Percentiles rank a stretch among this genome's conserved stretches.
phyloP scores from a whole-genome alignment of 148 eudicot species.

The Silene latifolia region DNA sequence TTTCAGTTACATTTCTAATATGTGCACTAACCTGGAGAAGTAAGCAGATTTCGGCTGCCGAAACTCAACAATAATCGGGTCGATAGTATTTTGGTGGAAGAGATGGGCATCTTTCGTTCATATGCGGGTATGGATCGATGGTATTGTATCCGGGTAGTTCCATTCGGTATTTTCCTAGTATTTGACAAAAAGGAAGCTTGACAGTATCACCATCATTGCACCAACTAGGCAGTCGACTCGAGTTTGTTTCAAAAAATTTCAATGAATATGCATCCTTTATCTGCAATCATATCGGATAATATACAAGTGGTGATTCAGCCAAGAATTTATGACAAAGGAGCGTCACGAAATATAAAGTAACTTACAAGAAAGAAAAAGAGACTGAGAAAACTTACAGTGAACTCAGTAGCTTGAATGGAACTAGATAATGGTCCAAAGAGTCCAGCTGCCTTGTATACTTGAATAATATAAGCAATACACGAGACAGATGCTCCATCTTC shows the following conservation, averaged over 20 bases:
- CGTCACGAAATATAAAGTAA: no score
- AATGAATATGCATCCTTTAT: constrained; percentile 84
- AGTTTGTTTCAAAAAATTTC: constrained; percentile 67
- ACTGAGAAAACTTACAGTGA: constrained; percentile 56
- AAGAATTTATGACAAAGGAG: no score
- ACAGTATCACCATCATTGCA: constrained; percentile 77
- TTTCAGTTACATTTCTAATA: neutral
- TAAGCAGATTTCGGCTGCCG: neutral
- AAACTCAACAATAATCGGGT: constrained; percentile 50
- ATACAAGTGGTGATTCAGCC: no score
- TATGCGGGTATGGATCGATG: constrained; percentile 67
- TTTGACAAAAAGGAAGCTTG: constrained; percentile 86
- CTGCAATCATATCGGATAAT: constrained; percentile 61
- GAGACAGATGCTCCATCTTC: constrained; percentile 85
- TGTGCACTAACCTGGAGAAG: neutral
- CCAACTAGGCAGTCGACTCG: constrained; percentile 88
- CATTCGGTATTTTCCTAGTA: constrained; percentile 82
- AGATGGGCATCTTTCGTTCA: constrained; percentile 88
- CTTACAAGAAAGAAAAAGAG: no score
- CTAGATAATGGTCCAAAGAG: constrained; percentile 58
- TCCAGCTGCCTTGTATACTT: constrained; percentile 88
- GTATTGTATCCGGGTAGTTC: constrained; percentile 85
- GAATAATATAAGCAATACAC: constrained; percentile 81
- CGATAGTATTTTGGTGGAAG: constrained; percentile 75
- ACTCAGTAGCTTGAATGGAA: constrained; percentile 87